Base-by-base conservation (phyloP, 495 filamentous ascomycete genomes). In the Aspergillus biplanus region DNA sequence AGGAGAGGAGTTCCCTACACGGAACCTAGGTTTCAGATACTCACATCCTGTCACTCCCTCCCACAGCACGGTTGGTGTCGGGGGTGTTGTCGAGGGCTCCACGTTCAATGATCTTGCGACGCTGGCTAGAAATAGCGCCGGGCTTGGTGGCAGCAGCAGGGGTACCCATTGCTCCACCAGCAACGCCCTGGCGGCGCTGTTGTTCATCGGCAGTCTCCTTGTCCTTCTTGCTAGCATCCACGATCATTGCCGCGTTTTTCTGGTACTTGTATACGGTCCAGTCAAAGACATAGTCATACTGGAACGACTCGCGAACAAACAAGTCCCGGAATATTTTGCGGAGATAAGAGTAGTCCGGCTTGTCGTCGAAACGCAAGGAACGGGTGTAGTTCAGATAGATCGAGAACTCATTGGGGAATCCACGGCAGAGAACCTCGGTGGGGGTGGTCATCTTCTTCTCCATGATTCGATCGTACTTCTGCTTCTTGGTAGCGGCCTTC, bases 371-470 rank as follows among this genome's bases (percentile, higher is more conserved):
- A 70, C 96, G 93, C 57, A 99, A 90, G 52, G 93, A 97, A 48
- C 96, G 91, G 54, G 96, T 98, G 85, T 99, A 98, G 88, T 99
- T 98, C 60, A 99, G 83, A 78, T 99, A 99, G 78, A 97, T 98
- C 80, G 96, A 94, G 75, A 99, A 99, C 81, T 98, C 96, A 74
- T 99, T 98, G 68, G 96, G 96, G 82, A 99, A 98, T 58, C 93
- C 95, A 75, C 95, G 92, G 88, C 96, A 99, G 33, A 99, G 92
- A 46, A 98, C 95, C 73, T 99, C 96, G 68, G 96, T 99, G 16
- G 96, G 95, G 6, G 96, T 99, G 9, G 95, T 99, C 96, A 99
- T 98, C 90, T 99, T 99, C 89, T 99, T 99, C 85, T 99, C 96
- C 96, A 98, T 99, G 80, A 99, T 99, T 56, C 96, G 89, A 80